A percentile compares a stretch with the other conserved stretches of the same genome.
These are phyloP conservation scores for Kuraishia piskuri DNA, from an alignment of 805 yeast genomes.

Conservation along the genomic window DNA sequence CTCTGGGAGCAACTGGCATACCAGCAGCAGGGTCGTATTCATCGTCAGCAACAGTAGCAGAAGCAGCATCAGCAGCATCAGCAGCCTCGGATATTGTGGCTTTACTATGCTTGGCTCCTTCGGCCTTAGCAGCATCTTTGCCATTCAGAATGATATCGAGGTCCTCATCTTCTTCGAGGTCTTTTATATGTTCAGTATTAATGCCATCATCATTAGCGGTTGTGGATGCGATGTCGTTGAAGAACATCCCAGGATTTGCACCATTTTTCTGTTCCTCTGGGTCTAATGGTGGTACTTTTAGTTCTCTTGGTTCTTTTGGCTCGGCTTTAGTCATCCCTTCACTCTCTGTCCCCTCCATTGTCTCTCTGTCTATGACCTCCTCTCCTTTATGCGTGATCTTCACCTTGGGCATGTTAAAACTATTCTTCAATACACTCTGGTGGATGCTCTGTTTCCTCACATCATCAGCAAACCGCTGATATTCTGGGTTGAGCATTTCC, in stretches of 20 bases:
- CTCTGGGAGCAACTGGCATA: slow-evolving; percentile 1
- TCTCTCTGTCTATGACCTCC: slow-evolving; percentile 55
- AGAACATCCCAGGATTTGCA: neutral
- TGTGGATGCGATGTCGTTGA: neutral
- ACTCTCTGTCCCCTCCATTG: slow-evolving; percentile 2
- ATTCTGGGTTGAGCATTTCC: slow-evolving; percentile 72
- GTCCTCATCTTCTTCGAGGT: neutral
- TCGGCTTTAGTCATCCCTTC: slow-evolving; percentile 1
- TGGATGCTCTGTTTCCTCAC: slow-evolving; percentile 63
- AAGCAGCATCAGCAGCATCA: neutral
- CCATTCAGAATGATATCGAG: neutral
- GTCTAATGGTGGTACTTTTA: too few relatives aligned
- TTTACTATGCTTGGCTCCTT: neutral
- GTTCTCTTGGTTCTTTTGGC: neutral
- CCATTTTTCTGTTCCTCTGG: neutral
- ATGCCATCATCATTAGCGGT: neutral
- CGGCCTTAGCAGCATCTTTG: neutral
- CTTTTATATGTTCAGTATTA: neutral
- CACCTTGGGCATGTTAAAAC: slow-evolving; percentile 50
- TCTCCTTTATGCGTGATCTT: slow-evolving; percentile 86
- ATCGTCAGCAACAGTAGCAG: neutral
- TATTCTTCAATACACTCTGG: slow-evolving; percentile 51
- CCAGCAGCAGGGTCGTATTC: slow-evolving; percentile 18
- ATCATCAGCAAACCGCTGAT: slow-evolving; percentile 59
- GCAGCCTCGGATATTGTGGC: neutral